phyloP scores from a whole-genome alignment of 768 basidiomycete genomes.

The Clavaria fumosa region DNA sequence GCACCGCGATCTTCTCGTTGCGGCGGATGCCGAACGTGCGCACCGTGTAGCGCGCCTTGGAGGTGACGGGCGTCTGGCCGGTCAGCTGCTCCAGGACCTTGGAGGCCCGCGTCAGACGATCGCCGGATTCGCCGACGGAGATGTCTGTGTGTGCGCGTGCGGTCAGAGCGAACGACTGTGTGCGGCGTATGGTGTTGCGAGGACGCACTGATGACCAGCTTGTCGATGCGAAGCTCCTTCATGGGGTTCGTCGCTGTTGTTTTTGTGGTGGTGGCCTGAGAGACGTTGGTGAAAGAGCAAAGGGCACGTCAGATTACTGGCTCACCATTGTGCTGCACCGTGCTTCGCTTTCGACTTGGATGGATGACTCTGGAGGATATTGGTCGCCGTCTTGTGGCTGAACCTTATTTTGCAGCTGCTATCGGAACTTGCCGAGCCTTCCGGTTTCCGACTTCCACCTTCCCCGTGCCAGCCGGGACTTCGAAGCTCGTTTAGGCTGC shows the following conservation, averaged over 20 bases:
- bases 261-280: constrained; percentile 78
- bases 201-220: constrained; percentile 96
- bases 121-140: constrained; percentile 98
- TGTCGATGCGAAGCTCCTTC: constrained; percentile 95
- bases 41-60: constrained; percentile 99
- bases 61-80: constrained; percentile 97
- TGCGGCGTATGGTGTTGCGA: constrained; percentile 8
- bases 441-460: too few species aligned
- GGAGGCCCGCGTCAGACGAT: constrained; percentile 95
- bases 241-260: constrained; percentile 82
- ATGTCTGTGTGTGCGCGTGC: constrained; percentile 50
- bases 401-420: too few species aligned
- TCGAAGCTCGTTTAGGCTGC: too few species aligned
- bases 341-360: too few species aligned
- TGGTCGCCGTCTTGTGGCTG: too few species aligned
- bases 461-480: too few species aligned
- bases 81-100: constrained; percentile 99
- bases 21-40: constrained; percentile 98
- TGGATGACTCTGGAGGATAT: too few species aligned
- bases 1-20: constrained; percentile 99
- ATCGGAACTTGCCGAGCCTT: too few species aligned
- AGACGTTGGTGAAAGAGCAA: neutral
- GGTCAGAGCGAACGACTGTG: neutral
- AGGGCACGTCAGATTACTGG: too few species aligned
- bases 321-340: too few species aligned